These are phyloP conservation scores for Favolaschia claudopus DNA, from an alignment of 768 basidiomycete species.

Conservation along the genomic window DNA sequence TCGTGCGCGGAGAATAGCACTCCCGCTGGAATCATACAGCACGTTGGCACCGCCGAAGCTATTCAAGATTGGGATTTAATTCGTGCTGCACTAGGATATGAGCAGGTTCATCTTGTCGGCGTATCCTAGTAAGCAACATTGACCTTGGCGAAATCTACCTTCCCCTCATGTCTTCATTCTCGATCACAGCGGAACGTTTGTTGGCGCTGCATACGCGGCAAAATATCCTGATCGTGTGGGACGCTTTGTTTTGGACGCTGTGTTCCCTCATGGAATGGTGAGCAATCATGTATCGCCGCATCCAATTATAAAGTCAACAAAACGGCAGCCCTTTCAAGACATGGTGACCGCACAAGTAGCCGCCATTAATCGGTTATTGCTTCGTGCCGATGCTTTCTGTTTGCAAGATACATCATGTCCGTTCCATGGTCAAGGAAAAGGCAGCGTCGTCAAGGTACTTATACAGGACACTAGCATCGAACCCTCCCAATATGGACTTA, in stretches of 20 bases:
- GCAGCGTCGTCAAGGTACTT: slow-evolving; percentile 44
- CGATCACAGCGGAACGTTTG: slow-evolving; percentile 28
- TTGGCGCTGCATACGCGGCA: slow-evolving; percentile 19
- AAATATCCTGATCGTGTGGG: slow-evolving; percentile 22
- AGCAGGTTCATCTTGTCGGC: slow-evolving; percentile 14
- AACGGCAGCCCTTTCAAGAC: slow-evolving; percentile 8
- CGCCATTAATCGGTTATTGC: slow-evolving; percentile 24
- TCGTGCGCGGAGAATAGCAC: slow-evolving; percentile 20
- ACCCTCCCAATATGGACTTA: background rate
- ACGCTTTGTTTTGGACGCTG: slow-evolving; percentile 25
- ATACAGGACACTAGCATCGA: background rate
- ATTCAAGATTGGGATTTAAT: slow-evolving; percentile 28
- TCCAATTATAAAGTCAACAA: background rate
- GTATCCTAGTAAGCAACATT: slow-evolving; percentile 23
- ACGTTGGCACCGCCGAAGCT: slow-evolving; percentile 24
- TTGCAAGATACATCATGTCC: slow-evolving; percentile 22
- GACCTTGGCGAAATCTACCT: background rate
- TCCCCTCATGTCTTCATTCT: no score
- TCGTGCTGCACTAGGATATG: slow-evolving; percentile 24
- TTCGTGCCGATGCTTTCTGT: slow-evolving; percentile 29
- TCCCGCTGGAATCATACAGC: slow-evolving; percentile 23
- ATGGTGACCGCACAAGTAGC: slow-evolving; percentile 18
- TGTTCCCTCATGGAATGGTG: slow-evolving; percentile 28
- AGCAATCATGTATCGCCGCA: background rate
- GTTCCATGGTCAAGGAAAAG: slow-evolving; percentile 27